These are phyloP conservation scores for Lachnellula arida DNA, from an alignment of 2,329 filamentous ascomycete species.

Conservation along the genomic window DNA sequence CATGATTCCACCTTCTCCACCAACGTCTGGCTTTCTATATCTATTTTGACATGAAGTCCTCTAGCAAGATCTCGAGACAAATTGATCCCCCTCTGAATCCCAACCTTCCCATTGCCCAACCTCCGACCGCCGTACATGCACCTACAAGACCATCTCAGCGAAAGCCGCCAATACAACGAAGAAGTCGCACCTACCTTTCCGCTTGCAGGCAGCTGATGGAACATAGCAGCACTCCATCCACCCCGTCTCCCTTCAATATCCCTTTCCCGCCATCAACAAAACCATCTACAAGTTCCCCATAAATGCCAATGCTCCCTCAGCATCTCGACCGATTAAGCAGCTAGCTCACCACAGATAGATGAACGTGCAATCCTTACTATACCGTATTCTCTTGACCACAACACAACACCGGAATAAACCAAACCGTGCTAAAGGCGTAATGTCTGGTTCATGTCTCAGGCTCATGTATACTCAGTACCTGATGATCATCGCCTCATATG, in stretches of 20 bases:
- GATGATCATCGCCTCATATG: too few species aligned
- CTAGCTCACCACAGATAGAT: too few species aligned
- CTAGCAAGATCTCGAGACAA: neutral
- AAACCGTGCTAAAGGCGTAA: too few species aligned
- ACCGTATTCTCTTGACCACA: too few species aligned
- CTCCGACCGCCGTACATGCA: neutral
- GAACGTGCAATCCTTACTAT: too few species aligned
- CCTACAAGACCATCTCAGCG: neutral
- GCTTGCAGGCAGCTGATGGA: neutral
- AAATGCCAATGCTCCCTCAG: too few species aligned
- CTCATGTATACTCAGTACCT: too few species aligned
- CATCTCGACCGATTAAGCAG: too few species aligned
- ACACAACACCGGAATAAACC: too few species aligned
- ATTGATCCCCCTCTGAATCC: neutral
- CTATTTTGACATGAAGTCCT: neutral
- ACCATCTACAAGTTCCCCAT: too few species aligned
- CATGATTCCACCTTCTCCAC: neutral
- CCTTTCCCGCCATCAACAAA: too few species aligned
- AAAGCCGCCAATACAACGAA: neutral
- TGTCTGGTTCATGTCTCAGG: too few species aligned
- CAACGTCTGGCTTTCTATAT: neutral
- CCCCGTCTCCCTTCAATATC: slow-evolving; percentile 1
- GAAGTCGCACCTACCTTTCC: neutral
- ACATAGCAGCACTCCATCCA: slow-evolving; percentile 5
- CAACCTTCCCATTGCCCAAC: slow-evolving; percentile 2